A percentile compares a stretch with the other conserved stretches of the same genome.
phyloP scores from a whole-genome alignment of 1,284 basidiomycete genomes.

The Apiotrichum mycotoxinovorans region DNA sequence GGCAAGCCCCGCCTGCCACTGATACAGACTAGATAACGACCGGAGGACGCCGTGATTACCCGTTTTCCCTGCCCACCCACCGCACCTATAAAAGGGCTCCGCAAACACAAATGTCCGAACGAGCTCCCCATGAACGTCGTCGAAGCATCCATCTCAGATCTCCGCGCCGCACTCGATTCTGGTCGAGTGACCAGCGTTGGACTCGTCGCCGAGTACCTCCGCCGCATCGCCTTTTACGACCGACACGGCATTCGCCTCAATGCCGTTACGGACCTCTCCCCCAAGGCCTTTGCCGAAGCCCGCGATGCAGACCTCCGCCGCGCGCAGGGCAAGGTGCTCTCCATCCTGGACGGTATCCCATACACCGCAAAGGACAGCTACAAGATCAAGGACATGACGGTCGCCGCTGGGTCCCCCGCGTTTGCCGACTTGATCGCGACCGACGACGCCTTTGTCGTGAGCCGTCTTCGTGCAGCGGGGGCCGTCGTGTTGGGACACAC shows the following conservation, averaged over 20 bases:
- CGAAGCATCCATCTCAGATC: constrained; percentile 8
- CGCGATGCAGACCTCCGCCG: constrained; percentile 7
- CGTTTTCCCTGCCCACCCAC: no score
- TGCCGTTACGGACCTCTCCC: constrained; percentile 1
- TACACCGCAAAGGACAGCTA: constrained; percentile 14
- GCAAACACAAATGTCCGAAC: no score
- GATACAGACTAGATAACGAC: no score
- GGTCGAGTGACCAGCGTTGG: constrained; percentile 2
- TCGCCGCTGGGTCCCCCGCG: constrained; percentile 9
- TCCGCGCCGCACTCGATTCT: constrained; percentile 7
- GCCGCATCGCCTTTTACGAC: constrained; percentile 12
- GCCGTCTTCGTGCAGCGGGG: constrained; percentile 1
- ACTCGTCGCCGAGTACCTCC: constrained; percentile 9
- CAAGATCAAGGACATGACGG: constrained; percentile 3
- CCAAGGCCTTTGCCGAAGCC: constrained; percentile 2
- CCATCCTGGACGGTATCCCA: constrained; percentile 9
- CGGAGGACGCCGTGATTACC: no score
- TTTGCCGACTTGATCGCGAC: constrained; percentile 7
- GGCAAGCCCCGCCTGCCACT: no score
- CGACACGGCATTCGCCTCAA: constrained; percentile 9
- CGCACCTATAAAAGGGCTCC: not conserved
- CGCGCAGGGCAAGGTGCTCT: constrained; percentile 1
- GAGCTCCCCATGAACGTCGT: constrained; percentile 12
- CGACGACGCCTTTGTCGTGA: constrained; percentile 6
- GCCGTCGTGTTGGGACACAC: constrained; percentile 9